These are phyloP conservation scores for Cymbopogon citratus DNA, from an alignment of 176 grass and related monocot species.

Conservation along the genomic window DNA sequence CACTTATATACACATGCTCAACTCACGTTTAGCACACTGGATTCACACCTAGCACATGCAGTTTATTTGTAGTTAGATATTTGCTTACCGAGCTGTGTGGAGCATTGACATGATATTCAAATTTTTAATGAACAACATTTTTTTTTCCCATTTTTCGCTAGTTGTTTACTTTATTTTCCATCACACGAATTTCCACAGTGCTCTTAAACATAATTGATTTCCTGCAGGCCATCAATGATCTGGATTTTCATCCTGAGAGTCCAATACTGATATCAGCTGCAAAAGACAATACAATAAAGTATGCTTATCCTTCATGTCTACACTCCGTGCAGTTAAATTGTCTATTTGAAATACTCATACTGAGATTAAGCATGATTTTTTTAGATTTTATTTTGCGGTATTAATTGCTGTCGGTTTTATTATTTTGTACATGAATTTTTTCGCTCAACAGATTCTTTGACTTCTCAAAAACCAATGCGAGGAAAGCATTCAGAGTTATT, in stretches of 20 bases:
- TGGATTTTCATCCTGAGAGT: constrained; percentile 93
- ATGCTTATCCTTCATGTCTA: constrained; percentile 31
- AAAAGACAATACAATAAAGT: constrained; percentile 96
- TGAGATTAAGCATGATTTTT: neutral
- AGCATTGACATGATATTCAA: neutral
- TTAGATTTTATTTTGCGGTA: neutral
- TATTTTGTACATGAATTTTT: constrained; percentile 10
- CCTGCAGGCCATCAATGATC: constrained; percentile 93
- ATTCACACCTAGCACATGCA: neutral
- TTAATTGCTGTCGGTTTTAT: neutral
- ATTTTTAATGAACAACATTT: neutral
- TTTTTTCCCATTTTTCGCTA: neutral
- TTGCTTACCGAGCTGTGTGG: neutral
- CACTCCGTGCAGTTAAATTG: constrained; percentile 2
- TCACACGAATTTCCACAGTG: neutral
- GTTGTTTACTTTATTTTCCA: neutral
- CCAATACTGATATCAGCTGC: constrained; percentile 84
- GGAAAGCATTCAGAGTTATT: constrained; percentile 98
- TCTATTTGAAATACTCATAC: neutral
- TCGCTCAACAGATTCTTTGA: constrained; percentile 77
- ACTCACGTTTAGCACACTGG: neutral
- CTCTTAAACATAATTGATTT: constrained; percentile 22
- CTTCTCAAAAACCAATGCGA: constrained; percentile 84
- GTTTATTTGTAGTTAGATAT: neutral
- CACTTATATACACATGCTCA: neutral